These are phyloP conservation scores for Nothopassalora personata DNA, from an alignment of 2,329 filamentous ascomycete species.

Conservation along the genomic window DNA sequence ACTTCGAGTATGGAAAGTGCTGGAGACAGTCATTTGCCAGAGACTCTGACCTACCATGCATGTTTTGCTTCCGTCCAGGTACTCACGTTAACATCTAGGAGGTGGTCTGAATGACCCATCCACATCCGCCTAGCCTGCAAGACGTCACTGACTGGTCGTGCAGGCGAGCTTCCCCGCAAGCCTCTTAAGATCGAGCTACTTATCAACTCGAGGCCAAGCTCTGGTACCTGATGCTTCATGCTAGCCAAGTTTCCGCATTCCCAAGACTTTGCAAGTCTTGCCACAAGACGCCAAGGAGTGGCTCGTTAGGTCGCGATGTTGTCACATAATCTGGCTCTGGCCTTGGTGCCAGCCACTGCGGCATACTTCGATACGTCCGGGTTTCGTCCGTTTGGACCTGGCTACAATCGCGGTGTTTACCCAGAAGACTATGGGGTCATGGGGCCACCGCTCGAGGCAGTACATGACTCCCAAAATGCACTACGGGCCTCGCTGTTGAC, in stretches of 20 bases:
- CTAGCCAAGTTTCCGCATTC: neutral
- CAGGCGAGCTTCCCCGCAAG: neutral
- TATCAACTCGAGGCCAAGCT: neutral
- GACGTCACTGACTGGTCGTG: neutral
- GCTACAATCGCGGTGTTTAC: conserved; percentile 22
- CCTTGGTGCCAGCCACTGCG: neutral
- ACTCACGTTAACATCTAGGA: too few species aligned
- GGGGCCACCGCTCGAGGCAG: conserved; percentile 32
- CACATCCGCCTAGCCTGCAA: neutral
- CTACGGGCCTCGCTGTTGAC: conserved; percentile 39
- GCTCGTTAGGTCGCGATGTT: neutral
- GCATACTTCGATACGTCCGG: conserved; percentile 2
- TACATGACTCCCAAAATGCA: conserved; percentile 36
- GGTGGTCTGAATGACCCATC: too few species aligned
- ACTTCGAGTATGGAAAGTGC: too few species aligned
- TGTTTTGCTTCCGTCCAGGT: too few species aligned
- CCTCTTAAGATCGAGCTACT: neutral
- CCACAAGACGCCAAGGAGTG: neutral
- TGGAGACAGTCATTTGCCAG: too few species aligned
- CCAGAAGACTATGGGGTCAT: conserved; percentile 36
- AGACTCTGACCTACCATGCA: too few species aligned
- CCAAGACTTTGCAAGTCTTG: neutral
- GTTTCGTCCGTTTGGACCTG: conserved; percentile 19
- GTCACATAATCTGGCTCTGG: neutral
- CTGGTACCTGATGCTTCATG: neutral